Evolutionary conservation across 345 rosid species (phyloP), one percentile per base, ranked within the genome.

Genomic region (Salix udensis): DNA sequence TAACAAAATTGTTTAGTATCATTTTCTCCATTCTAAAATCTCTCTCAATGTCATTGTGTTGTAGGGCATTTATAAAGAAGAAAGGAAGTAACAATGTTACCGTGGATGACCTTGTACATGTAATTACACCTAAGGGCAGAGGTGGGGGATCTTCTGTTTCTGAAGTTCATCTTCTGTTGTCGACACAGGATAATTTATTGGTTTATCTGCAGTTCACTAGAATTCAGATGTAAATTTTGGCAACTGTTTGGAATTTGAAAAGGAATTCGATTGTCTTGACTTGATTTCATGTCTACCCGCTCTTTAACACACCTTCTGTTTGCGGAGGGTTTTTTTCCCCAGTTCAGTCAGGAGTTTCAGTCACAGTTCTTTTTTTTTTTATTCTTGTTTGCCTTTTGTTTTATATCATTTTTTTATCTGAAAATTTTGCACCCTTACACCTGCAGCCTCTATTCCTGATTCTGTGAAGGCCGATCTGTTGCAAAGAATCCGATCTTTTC

Each of bases 71-170:
- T 82, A 81, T 82, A 52, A 88, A 84, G 90, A 88, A 94, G 87
- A 91, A 91, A 81, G 96, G 94, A 19, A 87, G 90, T 80, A 90
- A 85, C 78, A 89, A 88, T 74, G 92, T 92, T 16, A 89, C 91
- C 13, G 88, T 92, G 26, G 98, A 94, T 83, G 97, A 92, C 73
- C 93, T 94, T 39, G 85, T 92, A 28, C 87, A 89, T 76, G 88
- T 86, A 28, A 90, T 94, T 61, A 90, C 96, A 26, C 94, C 96
- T 2, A 89, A 88, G 85, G 97, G 96, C 81, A 91, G 98, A 91
- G 96, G 98, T 91, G 8, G 26, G 26, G 68, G 18, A 26, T 74
- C 48, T 15, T 15, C 65, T 31, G 19, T 66, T 42, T 19, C 55
- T 34, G 15, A 23, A 46, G 44, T 44, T 31, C 65, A 23, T 72